Base-by-base conservation (phyloP, 1,284 basidiomycete genomes). In the Ceratobasidium sp. region DNA sequence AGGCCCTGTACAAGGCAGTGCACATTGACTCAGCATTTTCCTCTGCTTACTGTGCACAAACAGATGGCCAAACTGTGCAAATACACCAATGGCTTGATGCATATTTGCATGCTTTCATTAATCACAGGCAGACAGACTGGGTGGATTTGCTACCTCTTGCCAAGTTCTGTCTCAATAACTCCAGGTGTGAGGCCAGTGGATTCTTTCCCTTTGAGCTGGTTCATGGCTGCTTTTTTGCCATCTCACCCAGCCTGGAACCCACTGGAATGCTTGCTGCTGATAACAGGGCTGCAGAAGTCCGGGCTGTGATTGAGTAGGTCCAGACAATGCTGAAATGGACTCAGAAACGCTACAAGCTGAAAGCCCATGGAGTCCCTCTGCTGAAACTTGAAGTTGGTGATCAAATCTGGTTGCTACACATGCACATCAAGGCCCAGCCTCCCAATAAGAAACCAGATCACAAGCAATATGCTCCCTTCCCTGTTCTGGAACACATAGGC, bases 111-210 rank as follows among this genome's bases (percentile, higher is more conserved):
- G n/a, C n/a, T n/a, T n/a, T n/a, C n/a, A n/a, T n/a, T n/a, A n/a
- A n/a, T n/a, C n/a, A n/a, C n/a, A n/a, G n/a, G n/a, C n/a, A n/a
- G n/a, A n/a, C n/a, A n/a, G n/a, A n/a, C n/a, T n/a, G n/a, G n/a
- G n/a, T n/a, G n/a, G n/a, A n/a, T 32, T 52, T 15, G 43, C 57
- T 60, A n/a, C 55, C 43, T 10, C 3, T 62, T 15, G 43, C 42
- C n/a, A 42, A 69, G 27, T 69, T 64, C 49, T 55, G 40, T 29
- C 31, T 32, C 68, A 62, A 62, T 12, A 70, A 54, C 42, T n/a
- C 65, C 22, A 22, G 38, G 25, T 38, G 22, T 43, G 32, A 65
- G 3, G 53, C 53, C 4, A 55, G 5, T 10, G 32, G n/a, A n/a
- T n/a, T n/a, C n/a, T n/a, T n/a, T n/a, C n/a, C n/a, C n/a, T n/a